Percentiles rank a stretch among this genome's conserved stretches.
These are phyloP conservation scores for Fragaria vesca DNA, from an alignment of 306 rosid species.

Conservation along the genomic window DNA sequence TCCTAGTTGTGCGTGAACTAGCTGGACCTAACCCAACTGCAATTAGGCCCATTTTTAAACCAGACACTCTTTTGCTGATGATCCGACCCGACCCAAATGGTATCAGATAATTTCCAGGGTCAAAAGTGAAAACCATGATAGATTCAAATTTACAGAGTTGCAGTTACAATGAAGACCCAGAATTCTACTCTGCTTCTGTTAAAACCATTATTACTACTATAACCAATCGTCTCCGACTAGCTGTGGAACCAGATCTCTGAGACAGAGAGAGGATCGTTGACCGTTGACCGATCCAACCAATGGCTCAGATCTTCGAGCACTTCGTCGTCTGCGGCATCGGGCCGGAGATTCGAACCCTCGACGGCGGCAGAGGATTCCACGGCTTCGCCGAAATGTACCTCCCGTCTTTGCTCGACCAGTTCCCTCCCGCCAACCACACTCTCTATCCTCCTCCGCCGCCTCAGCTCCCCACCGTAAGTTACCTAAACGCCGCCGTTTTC, in stretches of 20 bases:
- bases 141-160: too few relatives aligned
- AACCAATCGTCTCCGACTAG: too few relatives aligned
- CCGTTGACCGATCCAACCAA: slow-evolving; percentile 28
- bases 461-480: slow-evolving; percentile 84
- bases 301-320: slow-evolving; percentile 94
- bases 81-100: too few relatives aligned
- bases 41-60: too few relatives aligned
- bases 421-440: slow-evolving; percentile 72
- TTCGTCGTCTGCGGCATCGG: slow-evolving; percentile 98
- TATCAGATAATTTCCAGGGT: too few relatives aligned
- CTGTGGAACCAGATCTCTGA: slow-evolving; percentile 5
- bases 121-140: too few relatives aligned
- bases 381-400: slow-evolving; percentile 61
- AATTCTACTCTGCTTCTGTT: neutral
- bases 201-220: neutral
- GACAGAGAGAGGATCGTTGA: slow-evolving; percentile 32
- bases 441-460: slow-evolving; percentile 96
- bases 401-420: slow-evolving; percentile 82
- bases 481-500: neutral
- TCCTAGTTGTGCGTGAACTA: too few relatives aligned
- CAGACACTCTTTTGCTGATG: too few relatives aligned
- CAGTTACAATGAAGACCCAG: neutral
- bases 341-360: slow-evolving; percentile 86
- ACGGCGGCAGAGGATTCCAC: slow-evolving; percentile 81
- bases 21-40: too few relatives aligned